phyloP scores from a whole-genome alignment of 2,329 filamentous ascomycete genomes.

The Atkinsonella texensis region DNA sequence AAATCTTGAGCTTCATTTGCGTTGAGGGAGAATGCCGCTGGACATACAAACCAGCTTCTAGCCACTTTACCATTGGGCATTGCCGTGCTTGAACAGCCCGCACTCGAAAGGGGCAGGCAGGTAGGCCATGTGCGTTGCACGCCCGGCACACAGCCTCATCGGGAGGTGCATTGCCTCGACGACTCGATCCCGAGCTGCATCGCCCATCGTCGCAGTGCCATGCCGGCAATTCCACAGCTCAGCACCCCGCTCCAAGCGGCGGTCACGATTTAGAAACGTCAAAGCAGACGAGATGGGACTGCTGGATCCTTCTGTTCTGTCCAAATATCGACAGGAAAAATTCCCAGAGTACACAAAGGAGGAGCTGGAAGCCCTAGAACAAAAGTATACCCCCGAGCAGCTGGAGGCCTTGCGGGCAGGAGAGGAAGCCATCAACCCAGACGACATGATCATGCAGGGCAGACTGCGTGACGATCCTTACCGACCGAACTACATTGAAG shows the following conservation, averaged over 20 bases:
- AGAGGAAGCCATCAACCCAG: slow-evolving; percentile 61
- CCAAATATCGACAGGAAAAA: slow-evolving; percentile 31
- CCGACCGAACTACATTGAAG: slow-evolving; percentile 65
- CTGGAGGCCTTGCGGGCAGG: slow-evolving; percentile 70
- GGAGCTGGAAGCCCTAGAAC: slow-evolving; percentile 48
- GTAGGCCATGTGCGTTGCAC: slow-evolving; percentile 42
- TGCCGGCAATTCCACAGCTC: slow-evolving; percentile 41
- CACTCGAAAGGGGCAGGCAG: not conserved
- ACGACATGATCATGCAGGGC: slow-evolving; percentile 65
- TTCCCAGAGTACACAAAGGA: slow-evolving; percentile 55
- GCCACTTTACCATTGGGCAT: not conserved
- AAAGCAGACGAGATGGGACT: slow-evolving; percentile 40
- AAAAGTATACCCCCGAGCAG: slow-evolving; percentile 70
- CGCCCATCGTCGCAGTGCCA: slow-evolving; percentile 14
- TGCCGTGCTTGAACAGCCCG: not conserved
- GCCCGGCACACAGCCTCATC: slow-evolving; percentile 40
- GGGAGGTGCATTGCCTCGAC: slow-evolving; percentile 34
- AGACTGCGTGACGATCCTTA: slow-evolving; percentile 61
- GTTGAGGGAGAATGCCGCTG: slow-evolving; percentile 11
- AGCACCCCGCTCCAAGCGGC: slow-evolving; percentile 31
- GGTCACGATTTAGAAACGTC: slow-evolving; percentile 41
- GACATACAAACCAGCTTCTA: not conserved
- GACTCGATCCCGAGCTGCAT: slow-evolving; percentile 14
- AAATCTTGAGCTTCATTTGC: slow-evolving; percentile 18
- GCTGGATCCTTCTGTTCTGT: slow-evolving; percentile 29